Base-by-base conservation (phyloP, 1,284 basidiomycete species). In the Ganoderma sp. region DNA sequence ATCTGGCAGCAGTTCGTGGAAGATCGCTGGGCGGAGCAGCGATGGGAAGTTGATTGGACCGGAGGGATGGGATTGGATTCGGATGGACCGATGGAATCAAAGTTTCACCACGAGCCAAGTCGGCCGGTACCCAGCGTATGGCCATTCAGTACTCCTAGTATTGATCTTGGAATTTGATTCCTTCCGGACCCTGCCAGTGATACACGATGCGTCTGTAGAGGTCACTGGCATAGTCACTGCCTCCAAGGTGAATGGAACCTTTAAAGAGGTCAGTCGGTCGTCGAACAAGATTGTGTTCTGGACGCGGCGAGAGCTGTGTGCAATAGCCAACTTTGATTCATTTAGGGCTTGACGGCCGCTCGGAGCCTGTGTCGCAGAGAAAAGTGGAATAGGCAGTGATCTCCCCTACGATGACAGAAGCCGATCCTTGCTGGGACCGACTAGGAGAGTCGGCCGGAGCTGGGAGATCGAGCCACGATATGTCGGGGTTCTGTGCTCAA, bases 1-100 rank as follows among this genome's bases (percentile, higher is more conserved):
- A 70, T 63, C 41, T 48, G 58, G 69, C 43, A 19, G 25, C 43
- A 32, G 39, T 41, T 41, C 41, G 63, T 32, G 57, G 64, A 65
- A 50, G 61, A 61, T 50, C 41, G 61, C 3, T 56, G 22, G 54
- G 34, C 15, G 61, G 12, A 58, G 66, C 28, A 32, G 67, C 61
- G 67, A 71, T 68, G 65, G 69, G 63, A 63, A 54, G 64, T 61
- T 61, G 66, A 70, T 67, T 64, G 64, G 22, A 63, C 39, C 7
- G 37, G 66, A 22, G n/a, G 45, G 45, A 48, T 48, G n/a, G 58
- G 41, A 60, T 60, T 41, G 58, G 37, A 60, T 60, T 42, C 41
- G 58, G 41, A 60, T 60, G 22, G 22, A 10, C 17, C 66, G 69
- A 70, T 67, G 66, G n/a, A 45, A 64, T 67, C 58, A 67, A 43